Evolutionary conservation across 2,329 filamentous ascomycete genomes (phyloP).

Genomic region (Arthroderma uncinatum): DNA sequence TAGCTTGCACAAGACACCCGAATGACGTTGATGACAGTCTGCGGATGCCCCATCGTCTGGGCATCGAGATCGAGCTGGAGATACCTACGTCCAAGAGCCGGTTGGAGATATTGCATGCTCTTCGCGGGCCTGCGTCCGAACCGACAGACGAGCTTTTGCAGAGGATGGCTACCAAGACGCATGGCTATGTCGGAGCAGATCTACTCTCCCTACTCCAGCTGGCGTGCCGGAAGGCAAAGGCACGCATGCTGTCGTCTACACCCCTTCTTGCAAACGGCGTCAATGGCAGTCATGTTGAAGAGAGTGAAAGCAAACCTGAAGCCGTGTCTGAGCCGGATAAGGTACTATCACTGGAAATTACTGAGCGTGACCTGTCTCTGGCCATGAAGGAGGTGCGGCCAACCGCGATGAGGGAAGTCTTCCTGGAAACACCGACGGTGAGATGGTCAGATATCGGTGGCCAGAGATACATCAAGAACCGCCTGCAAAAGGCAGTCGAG

Average conservation of each 20-base stretch:
- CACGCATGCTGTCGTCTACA: slow-evolving; percentile 16
- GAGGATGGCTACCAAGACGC: slow-evolving; percentile 60
- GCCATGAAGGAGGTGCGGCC: slow-evolving; percentile 63
- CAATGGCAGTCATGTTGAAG: background rate
- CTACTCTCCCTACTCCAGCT: slow-evolving; percentile 53
- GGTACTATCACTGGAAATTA: slow-evolving; percentile 21
- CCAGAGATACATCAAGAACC: slow-evolving; percentile 64
- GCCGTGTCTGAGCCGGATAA: background rate
- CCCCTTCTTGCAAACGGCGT: slow-evolving; percentile 9
- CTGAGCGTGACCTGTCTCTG: slow-evolving; percentile 26
- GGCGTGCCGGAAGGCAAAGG: slow-evolving; percentile 36
- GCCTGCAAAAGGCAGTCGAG: slow-evolving; percentile 47
- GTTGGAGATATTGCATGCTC: slow-evolving; percentile 59
- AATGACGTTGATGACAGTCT: slow-evolving; percentile 61
- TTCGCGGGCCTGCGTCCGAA: slow-evolving; percentile 40
- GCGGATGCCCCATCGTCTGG: slow-evolving; percentile 53
- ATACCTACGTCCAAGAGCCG: slow-evolving; percentile 63
- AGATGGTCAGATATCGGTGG: slow-evolving; percentile 83
- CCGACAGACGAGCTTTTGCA: slow-evolving; percentile 45
- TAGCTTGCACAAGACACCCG: slow-evolving; percentile 63
- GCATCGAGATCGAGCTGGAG: slow-evolving; percentile 58
- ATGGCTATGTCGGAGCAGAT: slow-evolving; percentile 77
- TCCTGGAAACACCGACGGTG: slow-evolving; percentile 76
- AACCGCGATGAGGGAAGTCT: slow-evolving; percentile 79
- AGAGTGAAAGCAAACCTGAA: background rate